Evolutionary conservation across 345 rosid species (phyloP), one percentile per base, ranked within the genome.

Genomic region (Salix suchowensis): DNA sequence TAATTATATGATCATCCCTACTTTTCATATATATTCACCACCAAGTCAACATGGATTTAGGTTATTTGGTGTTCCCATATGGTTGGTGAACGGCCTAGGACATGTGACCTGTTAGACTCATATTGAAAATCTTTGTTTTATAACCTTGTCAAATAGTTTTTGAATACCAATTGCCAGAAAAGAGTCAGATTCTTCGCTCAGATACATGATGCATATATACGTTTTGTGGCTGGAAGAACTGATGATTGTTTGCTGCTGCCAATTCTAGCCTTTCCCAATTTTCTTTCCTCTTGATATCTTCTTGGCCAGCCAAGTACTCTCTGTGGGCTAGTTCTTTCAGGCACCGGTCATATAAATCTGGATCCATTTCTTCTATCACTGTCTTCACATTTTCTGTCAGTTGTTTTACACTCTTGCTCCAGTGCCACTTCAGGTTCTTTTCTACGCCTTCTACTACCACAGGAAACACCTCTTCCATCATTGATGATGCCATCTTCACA

Each of bases 371-470:
- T 71, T 88, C 85, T 23, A 91, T 81, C 90, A 91, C 85, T 28
- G 23, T 54, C 82, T 88, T 87, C 3, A 88, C 88, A 52, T 82
- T 86, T 52, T 86, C 87, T 23, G 91, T 89, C 70, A 89, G 68
- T 76, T 89, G 93, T 76, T 85, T 82, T 30, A 91, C 89, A 42
- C 87, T 87, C n/a, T 76, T 77, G 85, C 88, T 91, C 95, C 92
- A 91, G 23, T 89, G 92, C 79, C 71, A 37, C 80, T 80, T 85
- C 30, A 91, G 77, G 77, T 91, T 91, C 85, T 65, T 85, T 80
- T 89, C 91, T 87, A 91, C 70, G 36, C 88, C 88, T 84, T 87
- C 86, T 21, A 89, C 87, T 15, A 87, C 81, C 39, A 88, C 81
- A 0, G 90, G 89, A 65, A 89, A 86, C 75, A 88, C 89, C 13